Conservation (phyloP, 1,284 basidiomycete species). For the Amylostereum areolatum region DNA sequence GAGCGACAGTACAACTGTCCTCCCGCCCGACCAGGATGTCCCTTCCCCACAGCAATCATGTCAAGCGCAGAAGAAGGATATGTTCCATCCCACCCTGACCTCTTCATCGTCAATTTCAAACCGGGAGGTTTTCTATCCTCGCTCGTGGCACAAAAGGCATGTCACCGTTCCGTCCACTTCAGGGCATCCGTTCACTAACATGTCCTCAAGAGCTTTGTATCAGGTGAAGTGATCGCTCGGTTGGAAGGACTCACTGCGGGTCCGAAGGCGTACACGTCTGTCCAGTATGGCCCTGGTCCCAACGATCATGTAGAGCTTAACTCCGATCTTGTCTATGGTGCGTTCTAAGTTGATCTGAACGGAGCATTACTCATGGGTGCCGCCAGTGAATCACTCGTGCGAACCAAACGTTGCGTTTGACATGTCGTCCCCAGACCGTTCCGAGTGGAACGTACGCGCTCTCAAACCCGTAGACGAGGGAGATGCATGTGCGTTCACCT, state of each 20-base stretch:
- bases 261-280: constrained; percentile 31
- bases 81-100: constrained; percentile 10
- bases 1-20: too few relatives aligned
- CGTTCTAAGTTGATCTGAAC: constrained; percentile 7
- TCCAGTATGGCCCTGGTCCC: constrained; percentile 34
- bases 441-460: constrained; percentile 33
- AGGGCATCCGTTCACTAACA: background rate
- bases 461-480: constrained; percentile 34
- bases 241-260: constrained; percentile 24
- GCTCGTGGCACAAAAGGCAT: constrained; percentile 10
- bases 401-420: constrained; percentile 54
- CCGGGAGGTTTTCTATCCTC: constrained; percentile 8
- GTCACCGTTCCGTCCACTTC: background rate
- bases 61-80: constrained; percentile 3
- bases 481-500: constrained; percentile 29
- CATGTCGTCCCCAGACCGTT: constrained; percentile 33
- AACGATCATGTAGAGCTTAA: constrained; percentile 56
- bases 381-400: constrained; percentile 59
- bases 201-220: constrained; percentile 22
- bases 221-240: constrained; percentile 26
- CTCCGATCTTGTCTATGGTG: constrained; percentile 57
- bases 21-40: too few relatives aligned
- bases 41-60: too few relatives aligned
- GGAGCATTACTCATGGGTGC: background rate
- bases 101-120: constrained; percentile 13